Percentiles rank a stretch among this genome's conserved stretches.
These are phyloP conservation scores for Rhododendron griersonianum DNA, from an alignment of 148 eudicot species.

Conservation along the genomic window DNA sequence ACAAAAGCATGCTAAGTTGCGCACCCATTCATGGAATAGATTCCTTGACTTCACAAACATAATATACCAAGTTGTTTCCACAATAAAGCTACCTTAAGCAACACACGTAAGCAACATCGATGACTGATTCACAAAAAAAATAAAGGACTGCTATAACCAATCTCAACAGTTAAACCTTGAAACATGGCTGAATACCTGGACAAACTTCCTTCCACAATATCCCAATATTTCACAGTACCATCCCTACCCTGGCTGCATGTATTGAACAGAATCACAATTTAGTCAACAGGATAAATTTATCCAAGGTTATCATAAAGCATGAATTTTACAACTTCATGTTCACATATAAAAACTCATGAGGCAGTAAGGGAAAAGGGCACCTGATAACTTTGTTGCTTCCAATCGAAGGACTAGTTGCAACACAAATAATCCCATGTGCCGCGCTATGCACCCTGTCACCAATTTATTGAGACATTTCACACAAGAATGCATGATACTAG, in stretches of 20 bases:
- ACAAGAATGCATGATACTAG: background rate
- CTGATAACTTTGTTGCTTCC: conserved; percentile 64
- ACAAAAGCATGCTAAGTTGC: background rate
- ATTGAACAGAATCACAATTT: conserved; percentile 5
- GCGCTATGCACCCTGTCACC: conserved; percentile 72
- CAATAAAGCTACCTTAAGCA: background rate
- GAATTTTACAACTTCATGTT: background rate
- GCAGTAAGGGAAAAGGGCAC: conserved; percentile 17
- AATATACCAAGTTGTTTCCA: background rate
- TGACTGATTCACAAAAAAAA: background rate
- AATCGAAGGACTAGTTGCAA: conserved; percentile 53
- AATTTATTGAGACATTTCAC: background rate
- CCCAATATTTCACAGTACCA: conserved; percentile 81
- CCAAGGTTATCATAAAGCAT: background rate
- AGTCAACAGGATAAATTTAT: background rate
- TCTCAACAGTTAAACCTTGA: background rate
- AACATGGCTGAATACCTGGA: conserved; percentile 40
- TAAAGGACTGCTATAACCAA: background rate
- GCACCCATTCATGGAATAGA: background rate
- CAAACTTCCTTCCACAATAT: conserved; percentile 60
- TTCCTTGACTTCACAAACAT: background rate
- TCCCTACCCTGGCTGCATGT: conserved; percentile 79
- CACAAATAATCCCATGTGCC: conserved; percentile 64
- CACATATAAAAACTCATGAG: background rate
- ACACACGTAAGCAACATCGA: background rate